Base-by-base conservation (phyloP, 2,329 filamentous ascomycete genomes). In the Nemania bipapillata region DNA sequence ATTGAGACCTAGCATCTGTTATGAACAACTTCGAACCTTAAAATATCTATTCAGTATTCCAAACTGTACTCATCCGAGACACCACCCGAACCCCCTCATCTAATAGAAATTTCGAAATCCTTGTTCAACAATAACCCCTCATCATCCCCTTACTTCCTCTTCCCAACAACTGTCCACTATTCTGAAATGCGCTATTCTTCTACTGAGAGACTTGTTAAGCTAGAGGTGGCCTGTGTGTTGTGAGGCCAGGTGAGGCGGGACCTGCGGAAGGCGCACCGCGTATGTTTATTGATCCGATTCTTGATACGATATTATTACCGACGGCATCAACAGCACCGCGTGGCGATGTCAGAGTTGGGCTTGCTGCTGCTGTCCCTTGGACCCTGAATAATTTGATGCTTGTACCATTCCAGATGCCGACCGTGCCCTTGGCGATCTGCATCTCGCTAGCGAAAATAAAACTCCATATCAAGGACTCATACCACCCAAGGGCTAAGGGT, bases 381-480 rank as follows among this genome's bases (percentile, higher is more conserved):
- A 97, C 94, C 57, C 89, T 90, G 82, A 99, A 99, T 15, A 99
- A 84, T 77, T 91, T 92, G 79, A 99, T 93, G 1, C 85, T 85
- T 0, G 96, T 98, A 40, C 93, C 92, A 77, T 95, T 97, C 95
- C 96, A 99, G 1, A 97, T 90, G 7, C 96, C 95, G 35, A 94
- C 92, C 1, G 92, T 94, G 32, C 94, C 94, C 77, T 91, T 94
- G 0, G 91, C 89, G 30, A 95, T 89, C 66, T 94, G 89, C 90
- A 97, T 93, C 82, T 99, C 96, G 75, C 90, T 91, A 30, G 92
- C 90, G 79, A 97, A 98, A 61, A 97, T 89, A 74, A 97, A 92
- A 17, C 93, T 91, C 96, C 96, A 99, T 9, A 99, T 85, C 12
- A 98, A 85, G 4, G 93, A 95, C 80, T 97, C 93, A 79, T 98